Conservation (phyloP, 2,329 filamentous ascomycete species). For the Botryotinia calthae region DNA sequence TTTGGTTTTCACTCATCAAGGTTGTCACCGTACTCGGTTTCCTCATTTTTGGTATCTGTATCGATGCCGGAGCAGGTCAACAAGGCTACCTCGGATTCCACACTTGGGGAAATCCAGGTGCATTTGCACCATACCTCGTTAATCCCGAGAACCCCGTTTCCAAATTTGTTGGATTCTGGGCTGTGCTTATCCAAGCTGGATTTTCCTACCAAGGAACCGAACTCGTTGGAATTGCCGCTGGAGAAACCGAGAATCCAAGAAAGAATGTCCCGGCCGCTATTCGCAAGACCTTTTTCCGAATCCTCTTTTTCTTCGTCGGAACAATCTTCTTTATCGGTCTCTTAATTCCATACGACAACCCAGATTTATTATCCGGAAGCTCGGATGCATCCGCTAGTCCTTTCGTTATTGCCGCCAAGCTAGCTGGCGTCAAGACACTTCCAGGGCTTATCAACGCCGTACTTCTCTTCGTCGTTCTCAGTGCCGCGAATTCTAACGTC, state of each 20-base stretch:
- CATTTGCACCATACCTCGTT: slow-evolving; percentile 63
- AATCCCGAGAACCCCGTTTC: slow-evolving; percentile 40
- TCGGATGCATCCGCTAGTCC: slow-evolving; percentile 47
- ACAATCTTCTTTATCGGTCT: slow-evolving; percentile 56
- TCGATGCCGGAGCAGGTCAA: slow-evolving; percentile 67
- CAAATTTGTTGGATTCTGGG: slow-evolving; percentile 65
- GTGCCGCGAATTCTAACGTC: slow-evolving; percentile 57
- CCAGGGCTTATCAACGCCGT: slow-evolving; percentile 61
- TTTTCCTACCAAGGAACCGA: slow-evolving; percentile 64
- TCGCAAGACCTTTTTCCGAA: slow-evolving; percentile 64
- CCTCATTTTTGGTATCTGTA: slow-evolving; percentile 72
- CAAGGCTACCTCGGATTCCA: slow-evolving; percentile 57
- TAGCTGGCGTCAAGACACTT: slow-evolving; percentile 53
- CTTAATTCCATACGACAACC: slow-evolving; percentile 56
- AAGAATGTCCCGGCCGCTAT: slow-evolving; percentile 61
- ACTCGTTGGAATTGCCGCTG: slow-evolving; percentile 63
- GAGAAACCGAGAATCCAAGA: slow-evolving; percentile 62
- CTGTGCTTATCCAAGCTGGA: slow-evolving; percentile 48
- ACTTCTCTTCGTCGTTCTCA: slow-evolving; percentile 57
- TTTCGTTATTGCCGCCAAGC: slow-evolving; percentile 61
- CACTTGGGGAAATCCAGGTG: slow-evolving; percentile 57
- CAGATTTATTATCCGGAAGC: slow-evolving; percentile 52
- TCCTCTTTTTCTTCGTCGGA: slow-evolving; percentile 47
- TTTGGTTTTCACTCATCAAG: slow-evolving; percentile 76
- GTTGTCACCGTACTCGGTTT: slow-evolving; percentile 72